A percentile compares a stretch with the other conserved stretches of the same genome.
Evolutionary conservation across 2,329 filamentous ascomycete genomes (phyloP).

Genomic region (Aspergillus chevalieri): DNA sequence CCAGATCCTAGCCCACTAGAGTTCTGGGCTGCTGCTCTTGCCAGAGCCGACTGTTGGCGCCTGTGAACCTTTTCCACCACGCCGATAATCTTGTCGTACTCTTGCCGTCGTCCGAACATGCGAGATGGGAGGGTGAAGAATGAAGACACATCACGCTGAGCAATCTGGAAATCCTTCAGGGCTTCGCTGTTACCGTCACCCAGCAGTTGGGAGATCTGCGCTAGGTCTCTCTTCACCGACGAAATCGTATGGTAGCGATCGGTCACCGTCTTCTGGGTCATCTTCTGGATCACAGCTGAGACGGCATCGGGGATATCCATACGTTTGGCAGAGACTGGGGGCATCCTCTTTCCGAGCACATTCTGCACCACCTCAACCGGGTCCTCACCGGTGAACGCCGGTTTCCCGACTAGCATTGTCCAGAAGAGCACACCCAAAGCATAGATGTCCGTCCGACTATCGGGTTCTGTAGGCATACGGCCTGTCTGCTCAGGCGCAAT

Average conservation of each 20-base stretch:
- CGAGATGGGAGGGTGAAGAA: conserved; percentile 79
- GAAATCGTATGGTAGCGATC: conserved; percentile 87
- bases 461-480: conserved; percentile 84
- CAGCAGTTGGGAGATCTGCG: conserved; percentile 66
- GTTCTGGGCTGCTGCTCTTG: conserved; percentile 26
- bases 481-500: conserved; percentile 95
- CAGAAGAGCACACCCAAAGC: conserved; percentile 85
- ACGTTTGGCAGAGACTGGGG: conserved; percentile 67
- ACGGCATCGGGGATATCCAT: conserved; percentile 80
- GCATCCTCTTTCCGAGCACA: conserved; percentile 72
- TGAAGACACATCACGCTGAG: conserved; percentile 79
- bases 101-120: conserved; percentile 73
- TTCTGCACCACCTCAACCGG: conserved; percentile 89
- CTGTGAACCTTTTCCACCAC: conserved; percentile 72
- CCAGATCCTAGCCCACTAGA: conserved; percentile 46
- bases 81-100: conserved; percentile 63
- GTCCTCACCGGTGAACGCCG: conserved; percentile 71
- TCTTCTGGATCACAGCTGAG: conserved; percentile 78
- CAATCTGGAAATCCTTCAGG: conserved; percentile 69
- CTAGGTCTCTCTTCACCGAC: conserved; percentile 74
- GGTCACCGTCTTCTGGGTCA: conserved; percentile 79
- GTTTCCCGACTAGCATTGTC: conserved; percentile 71
- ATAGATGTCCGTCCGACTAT: conserved; percentile 89
- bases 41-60: conserved; percentile 47
- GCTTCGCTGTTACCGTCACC: conserved; percentile 66